Conservation (phyloP, 2,329 filamentous ascomycete species). For the Cadophora sp. region DNA sequence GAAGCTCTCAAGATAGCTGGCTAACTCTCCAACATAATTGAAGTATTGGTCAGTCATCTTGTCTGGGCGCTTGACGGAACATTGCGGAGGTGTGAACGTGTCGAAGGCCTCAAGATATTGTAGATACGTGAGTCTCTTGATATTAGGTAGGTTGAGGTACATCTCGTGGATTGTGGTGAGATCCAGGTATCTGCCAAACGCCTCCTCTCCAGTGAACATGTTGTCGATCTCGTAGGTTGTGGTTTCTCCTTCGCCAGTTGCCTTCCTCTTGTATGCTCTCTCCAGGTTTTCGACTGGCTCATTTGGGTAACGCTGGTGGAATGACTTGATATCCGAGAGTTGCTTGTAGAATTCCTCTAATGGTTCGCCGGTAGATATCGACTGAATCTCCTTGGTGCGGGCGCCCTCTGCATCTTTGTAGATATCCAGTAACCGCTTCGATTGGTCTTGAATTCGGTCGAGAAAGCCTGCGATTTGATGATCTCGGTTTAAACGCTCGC, state of each 20-base stretch:
- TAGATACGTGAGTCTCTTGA: constrained; percentile 86
- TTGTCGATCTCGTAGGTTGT: constrained; percentile 77
- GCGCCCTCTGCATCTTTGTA: constrained; percentile 80
- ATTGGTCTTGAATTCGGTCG: constrained; percentile 86
- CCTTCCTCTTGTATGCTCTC: constrained; percentile 80
- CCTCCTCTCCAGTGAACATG: constrained; percentile 96
- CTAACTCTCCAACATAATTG: constrained; percentile 81
- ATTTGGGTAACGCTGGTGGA: constrained; percentile 90
- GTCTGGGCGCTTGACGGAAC: constrained; percentile 77
- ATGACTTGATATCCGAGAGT: constrained; percentile 79
- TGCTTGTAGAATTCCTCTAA: constrained; percentile 93
- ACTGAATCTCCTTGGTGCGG: constrained; percentile 80
- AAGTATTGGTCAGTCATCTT: constrained; percentile 96
- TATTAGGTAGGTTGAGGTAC: constrained; percentile 86
- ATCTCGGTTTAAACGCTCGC: constrained; percentile 87
- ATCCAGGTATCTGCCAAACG: constrained; percentile 91
- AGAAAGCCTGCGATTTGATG: constrained; percentile 91
- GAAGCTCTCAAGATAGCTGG: constrained; percentile 86
- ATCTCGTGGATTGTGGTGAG: constrained; percentile 83
- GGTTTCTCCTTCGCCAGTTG: constrained; percentile 68
- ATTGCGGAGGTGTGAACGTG: constrained; percentile 76
- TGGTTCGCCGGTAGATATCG: constrained; percentile 82
- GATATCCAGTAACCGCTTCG: constrained; percentile 77
- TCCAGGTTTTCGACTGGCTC: constrained; percentile 96
- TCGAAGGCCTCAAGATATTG: constrained; percentile 95